Evolutionary conservation across 2,329 filamentous ascomycete genomes (phyloP).

Genomic region (Fusarium pilosicola): DNA sequence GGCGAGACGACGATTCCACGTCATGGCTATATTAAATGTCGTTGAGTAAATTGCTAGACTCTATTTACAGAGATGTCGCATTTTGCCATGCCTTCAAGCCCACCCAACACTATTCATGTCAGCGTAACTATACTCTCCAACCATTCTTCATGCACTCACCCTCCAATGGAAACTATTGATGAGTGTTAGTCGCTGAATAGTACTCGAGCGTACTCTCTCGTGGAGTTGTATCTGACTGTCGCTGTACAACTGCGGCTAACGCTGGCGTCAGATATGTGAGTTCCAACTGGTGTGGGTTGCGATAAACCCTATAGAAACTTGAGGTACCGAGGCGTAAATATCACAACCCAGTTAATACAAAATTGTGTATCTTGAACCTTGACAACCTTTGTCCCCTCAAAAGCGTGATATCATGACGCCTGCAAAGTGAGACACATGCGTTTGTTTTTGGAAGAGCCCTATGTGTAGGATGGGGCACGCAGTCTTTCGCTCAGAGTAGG

Average conservation of each 20-base stretch:
- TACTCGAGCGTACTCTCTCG: not conserved
- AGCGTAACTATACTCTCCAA: not conserved
- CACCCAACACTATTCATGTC: not conserved
- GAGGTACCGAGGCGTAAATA: not conserved
- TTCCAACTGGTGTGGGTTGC: not conserved
- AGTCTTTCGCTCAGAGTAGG: not conserved
- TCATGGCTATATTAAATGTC: not conserved
- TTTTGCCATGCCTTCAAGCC: not conserved
- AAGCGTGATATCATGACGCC: not conserved
- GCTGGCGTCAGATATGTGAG: not conserved
- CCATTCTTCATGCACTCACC: not conserved
- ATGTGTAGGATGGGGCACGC: not conserved
- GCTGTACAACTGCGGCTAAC: not conserved
- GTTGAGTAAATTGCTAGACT: not conserved
- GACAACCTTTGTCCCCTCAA: not conserved
- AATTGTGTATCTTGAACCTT: not conserved
- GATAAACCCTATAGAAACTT: not conserved
- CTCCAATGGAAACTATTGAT: not conserved
- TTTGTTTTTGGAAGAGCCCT: not conserved
- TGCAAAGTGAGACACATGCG: not conserved
- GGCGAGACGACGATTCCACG: not conserved
- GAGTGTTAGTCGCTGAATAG: not conserved
- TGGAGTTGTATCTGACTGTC: not conserved
- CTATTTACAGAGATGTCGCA: not conserved
- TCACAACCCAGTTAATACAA: not conserved